These are phyloP conservation scores for Sporisorium reilianum DNA, from an alignment of 1,284 basidiomycete genomes.

Conservation along the genomic window DNA sequence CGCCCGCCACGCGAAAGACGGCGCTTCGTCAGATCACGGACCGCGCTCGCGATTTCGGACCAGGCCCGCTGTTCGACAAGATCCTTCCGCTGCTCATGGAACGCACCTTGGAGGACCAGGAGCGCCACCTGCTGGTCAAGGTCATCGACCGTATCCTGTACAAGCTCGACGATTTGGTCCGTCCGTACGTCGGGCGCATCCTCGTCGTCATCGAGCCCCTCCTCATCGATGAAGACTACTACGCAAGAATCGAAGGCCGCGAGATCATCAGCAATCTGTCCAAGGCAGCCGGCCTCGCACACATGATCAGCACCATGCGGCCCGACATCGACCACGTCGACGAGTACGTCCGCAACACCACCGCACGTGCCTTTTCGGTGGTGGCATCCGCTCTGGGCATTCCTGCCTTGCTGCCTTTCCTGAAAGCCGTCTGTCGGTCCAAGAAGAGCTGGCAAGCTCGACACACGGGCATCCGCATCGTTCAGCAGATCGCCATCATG, in stretches of 20 bases:
- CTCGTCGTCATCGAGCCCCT: conserved; percentile 99
- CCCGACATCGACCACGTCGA: conserved; percentile 99
- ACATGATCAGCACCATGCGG: conserved; percentile 99
- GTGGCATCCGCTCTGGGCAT: conserved; percentile 98
- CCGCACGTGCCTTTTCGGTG: conserved; percentile 97
- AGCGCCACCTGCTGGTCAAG: conserved; percentile 97
- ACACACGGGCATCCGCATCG: conserved; percentile 98
- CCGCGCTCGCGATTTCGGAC: conserved; percentile 97
- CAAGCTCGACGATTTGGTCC: conserved; percentile 98
- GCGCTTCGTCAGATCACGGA: conserved; percentile 99
- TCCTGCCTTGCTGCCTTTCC: conserved; percentile 94
- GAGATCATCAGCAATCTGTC: conserved; percentile 99
- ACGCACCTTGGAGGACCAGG: conserved; percentile 97
- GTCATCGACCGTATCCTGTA: conserved; percentile 99
- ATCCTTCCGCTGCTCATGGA: conserved; percentile 99
- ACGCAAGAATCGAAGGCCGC: conserved; percentile 97
- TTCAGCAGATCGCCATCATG: conserved; percentile 99
- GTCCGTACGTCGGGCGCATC: conserved; percentile 99
- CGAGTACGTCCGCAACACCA: conserved; percentile 99
- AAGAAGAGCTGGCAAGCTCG: conserved; percentile 99
- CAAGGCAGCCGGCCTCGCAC: conserved; percentile 97
- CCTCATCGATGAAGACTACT: conserved; percentile 99
- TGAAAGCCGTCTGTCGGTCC: conserved; percentile 96
- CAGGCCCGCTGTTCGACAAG: conserved; percentile 99
- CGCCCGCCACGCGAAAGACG: conserved; percentile 96